A percentile compares a stretch with the other conserved stretches of the same genome.
Evolutionary conservation across 805 yeast species (phyloP).

Genomic region (Spathaspora boniae): DNA sequence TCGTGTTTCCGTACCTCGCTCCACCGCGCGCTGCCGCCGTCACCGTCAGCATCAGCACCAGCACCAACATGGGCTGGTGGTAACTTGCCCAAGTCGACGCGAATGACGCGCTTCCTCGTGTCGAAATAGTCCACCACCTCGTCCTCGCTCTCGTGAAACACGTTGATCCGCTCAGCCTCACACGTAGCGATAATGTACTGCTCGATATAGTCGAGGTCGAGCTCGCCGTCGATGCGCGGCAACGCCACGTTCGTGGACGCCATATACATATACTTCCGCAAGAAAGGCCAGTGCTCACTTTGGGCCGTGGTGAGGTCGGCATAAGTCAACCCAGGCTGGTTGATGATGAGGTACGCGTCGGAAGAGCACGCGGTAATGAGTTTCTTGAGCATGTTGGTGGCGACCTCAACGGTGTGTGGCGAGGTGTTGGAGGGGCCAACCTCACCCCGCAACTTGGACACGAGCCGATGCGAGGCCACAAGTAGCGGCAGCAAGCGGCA

Average conservation of each 20-base stretch:
- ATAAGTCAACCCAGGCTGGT: conserved; percentile 36
- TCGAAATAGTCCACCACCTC: conserved; percentile 52
- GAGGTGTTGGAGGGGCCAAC: conserved; percentile 15
- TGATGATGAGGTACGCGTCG: conserved; percentile 34
- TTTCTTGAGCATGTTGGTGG: conserved; percentile 32
- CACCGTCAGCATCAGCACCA: conserved; percentile 13
- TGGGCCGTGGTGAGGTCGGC: conserved; percentile 22
- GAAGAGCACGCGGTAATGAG: conserved; percentile 37
- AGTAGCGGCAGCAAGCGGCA: conserved; percentile 33
- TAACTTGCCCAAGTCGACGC: conserved; percentile 54
- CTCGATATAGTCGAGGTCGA: conserved; percentile 44
- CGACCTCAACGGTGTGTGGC: conserved; percentile 21
- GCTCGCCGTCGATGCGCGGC: conserved; percentile 44
- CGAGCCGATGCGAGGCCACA: conserved; percentile 39
- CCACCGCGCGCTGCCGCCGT: conserved; percentile 11
- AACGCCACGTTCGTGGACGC: conserved; percentile 62
- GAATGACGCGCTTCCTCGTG: conserved; percentile 57
- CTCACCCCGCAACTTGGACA: conserved; percentile 26
- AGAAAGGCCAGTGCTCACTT: conserved; percentile 39
- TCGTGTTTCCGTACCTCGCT: conserved; percentile 36
- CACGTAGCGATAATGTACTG: conserved; percentile 46
- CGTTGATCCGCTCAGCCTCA: conserved; percentile 43
- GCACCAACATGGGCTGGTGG: too few relatives aligned
- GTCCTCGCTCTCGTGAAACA: conserved; percentile 37
- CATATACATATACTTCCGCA: conserved; percentile 48